Conservation (phyloP, 306 rosid genomes). For the Cucumis melo region DNA sequence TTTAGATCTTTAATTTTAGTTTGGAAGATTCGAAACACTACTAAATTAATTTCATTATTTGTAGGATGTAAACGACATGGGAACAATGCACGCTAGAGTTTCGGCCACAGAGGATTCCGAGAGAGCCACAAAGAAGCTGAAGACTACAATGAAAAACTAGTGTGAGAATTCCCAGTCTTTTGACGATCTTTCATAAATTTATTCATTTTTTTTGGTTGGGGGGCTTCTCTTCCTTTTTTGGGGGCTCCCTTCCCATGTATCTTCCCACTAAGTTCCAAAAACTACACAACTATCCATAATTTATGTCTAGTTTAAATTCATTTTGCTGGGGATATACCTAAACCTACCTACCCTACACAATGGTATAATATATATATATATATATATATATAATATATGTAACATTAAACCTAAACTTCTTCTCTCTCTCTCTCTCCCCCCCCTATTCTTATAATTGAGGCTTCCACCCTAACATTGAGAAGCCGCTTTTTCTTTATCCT, state of each 20-base stretch:
- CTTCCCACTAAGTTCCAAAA: slow-evolving; percentile 4
- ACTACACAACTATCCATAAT: background rate
- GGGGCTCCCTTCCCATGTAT: slow-evolving; percentile 15
- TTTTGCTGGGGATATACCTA: background rate
- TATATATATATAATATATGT: background rate
- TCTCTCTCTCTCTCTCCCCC: background rate
- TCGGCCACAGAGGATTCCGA: slow-evolving; percentile 41
- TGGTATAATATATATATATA: background rate
- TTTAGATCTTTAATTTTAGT: no score
- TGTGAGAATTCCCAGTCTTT: slow-evolving; percentile 11
- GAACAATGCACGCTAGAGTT: slow-evolving; percentile 28
- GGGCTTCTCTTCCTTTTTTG: slow-evolving; percentile 7
- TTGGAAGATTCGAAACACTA: background rate
- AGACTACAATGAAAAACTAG: slow-evolving; percentile 44
- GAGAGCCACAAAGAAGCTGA: slow-evolving; percentile 56
- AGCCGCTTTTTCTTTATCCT: slow-evolving; percentile 29
- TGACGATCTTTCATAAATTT: slow-evolving; percentile 13
- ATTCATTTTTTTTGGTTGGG: slow-evolving; percentile 44
- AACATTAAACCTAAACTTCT: background rate
- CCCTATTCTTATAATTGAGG: slow-evolving; percentile 21
- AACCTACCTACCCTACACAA: background rate
- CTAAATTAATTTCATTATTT: slow-evolving; percentile 14
- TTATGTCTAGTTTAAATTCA: slow-evolving; percentile 2
- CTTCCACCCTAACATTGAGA: slow-evolving; percentile 50
- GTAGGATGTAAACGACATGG: slow-evolving; percentile 47